Conservation (phyloP, 2,329 filamentous ascomycete genomes). For the Lasiodiplodia sp. region DNA sequence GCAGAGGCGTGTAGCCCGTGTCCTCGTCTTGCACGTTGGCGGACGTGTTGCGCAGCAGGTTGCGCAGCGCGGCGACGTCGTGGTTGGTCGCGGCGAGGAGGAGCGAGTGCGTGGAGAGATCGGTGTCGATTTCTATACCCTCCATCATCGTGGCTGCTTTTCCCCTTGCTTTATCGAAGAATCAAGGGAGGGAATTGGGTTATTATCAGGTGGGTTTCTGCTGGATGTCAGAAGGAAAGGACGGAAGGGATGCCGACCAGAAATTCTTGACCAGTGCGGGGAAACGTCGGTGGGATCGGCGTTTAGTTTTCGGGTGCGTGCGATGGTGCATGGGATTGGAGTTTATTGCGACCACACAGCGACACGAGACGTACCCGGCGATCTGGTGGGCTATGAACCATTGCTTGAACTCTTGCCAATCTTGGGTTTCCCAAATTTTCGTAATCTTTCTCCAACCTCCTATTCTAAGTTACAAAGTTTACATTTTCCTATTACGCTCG, state of each 20-base stretch:
- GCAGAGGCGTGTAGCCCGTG: constrained; percentile 86
- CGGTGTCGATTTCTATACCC: constrained; percentile 45
- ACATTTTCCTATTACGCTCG: no score
- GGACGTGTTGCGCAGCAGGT: constrained; percentile 69
- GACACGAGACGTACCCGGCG: neutral
- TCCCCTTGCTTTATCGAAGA: neutral
- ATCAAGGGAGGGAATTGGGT: neutral
- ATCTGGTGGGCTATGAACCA: neutral
- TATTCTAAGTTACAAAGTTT: no score
- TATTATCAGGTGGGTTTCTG: neutral
- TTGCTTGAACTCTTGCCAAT: no score
- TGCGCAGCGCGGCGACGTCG: constrained; percentile 71
- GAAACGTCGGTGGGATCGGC: constrained; percentile 20
- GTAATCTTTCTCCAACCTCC: no score
- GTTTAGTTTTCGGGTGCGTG: neutral
- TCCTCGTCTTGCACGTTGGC: constrained; percentile 82
- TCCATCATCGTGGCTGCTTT: constrained; percentile 18
- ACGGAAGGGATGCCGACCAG: neutral
- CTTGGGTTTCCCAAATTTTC: no score
- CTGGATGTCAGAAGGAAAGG: neutral
- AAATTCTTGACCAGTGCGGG: constrained; percentile 28
- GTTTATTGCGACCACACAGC: constrained; percentile 2
- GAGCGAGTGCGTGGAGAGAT: constrained; percentile 63
- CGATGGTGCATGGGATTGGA: neutral
- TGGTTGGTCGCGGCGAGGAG: constrained; percentile 72